Conservation (phyloP, 306 rosid genomes). For the Hippophae gyantsensis region DNA sequence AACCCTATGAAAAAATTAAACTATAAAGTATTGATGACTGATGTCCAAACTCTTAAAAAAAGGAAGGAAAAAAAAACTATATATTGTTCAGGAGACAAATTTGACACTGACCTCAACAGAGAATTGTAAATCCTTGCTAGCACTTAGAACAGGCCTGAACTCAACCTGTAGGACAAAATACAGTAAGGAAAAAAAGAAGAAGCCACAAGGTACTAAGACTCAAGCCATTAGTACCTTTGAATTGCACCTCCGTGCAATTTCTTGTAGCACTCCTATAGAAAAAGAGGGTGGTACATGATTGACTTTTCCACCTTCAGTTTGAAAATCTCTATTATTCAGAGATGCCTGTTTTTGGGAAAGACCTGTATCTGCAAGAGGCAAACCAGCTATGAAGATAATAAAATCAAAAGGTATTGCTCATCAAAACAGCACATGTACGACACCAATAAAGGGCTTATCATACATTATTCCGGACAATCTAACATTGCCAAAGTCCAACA, state of each 20-base stretch:
- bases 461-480: neutral
- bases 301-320: slow-evolving; percentile 52
- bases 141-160: slow-evolving; percentile 74
- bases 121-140: slow-evolving; percentile 92
- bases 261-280: slow-evolving; percentile 78
- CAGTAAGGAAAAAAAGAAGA: slow-evolving; percentile 8
- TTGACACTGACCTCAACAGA: slow-evolving; percentile 76
- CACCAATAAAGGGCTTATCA: neutral
- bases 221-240: slow-evolving; percentile 46
- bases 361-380: slow-evolving; percentile 28
- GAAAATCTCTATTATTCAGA: slow-evolving; percentile 44
- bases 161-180: slow-evolving; percentile 53
- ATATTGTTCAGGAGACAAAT: too few relatives aligned
- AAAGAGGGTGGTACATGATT: slow-evolving; percentile 45
- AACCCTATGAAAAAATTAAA: too few relatives aligned
- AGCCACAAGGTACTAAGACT: neutral
- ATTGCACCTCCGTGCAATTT: slow-evolving; percentile 71
- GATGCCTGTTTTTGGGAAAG: slow-evolving; percentile 42
- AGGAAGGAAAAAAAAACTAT: too few relatives aligned
- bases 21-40: too few relatives aligned
- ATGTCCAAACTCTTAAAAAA: too few relatives aligned
- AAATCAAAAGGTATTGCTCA: neutral
- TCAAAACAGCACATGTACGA: neutral
- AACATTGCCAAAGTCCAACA: too few relatives aligned
- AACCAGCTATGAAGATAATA: neutral